phyloP scores from a whole-genome alignment of 148 eudicot genomes.

The Cornus kousa region DNA sequence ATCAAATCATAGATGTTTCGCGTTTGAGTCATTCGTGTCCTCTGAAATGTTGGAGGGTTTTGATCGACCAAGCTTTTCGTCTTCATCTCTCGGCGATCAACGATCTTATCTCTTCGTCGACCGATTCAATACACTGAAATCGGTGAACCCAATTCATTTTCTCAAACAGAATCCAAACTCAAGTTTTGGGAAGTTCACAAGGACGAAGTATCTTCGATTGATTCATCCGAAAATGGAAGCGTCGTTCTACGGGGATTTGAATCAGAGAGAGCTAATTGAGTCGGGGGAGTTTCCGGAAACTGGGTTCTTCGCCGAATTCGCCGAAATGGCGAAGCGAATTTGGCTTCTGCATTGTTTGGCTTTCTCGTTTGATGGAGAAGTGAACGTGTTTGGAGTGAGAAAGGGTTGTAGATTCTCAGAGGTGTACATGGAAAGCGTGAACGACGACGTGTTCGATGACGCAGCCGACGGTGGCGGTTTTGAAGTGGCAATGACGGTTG shows the following conservation, averaged over 20 bases:
- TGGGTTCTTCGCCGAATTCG: conserved; percentile 57
- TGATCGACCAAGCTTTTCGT: conserved; percentile 32
- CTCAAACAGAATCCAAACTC: conserved; percentile 41
- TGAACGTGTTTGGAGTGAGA: conserved; percentile 60
- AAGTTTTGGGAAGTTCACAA: conserved; percentile 51
- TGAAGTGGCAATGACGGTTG: conserved; percentile 65
- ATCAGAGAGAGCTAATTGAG: conserved; percentile 62
- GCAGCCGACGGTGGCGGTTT: conserved; percentile 31
- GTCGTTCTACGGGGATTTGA: conserved; percentile 74
- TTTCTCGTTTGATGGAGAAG: conserved; percentile 51
- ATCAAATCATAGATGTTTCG: conserved; percentile 46
- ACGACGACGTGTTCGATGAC: conserved; percentile 24
- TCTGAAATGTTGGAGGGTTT: conserved; percentile 73
- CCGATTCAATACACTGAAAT: conserved; percentile 44
- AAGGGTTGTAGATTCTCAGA: conserved; percentile 65
- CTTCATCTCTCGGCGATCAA: background rate
- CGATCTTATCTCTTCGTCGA: conserved; percentile 27
- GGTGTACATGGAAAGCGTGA: conserved; percentile 79
- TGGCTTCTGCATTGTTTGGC: conserved; percentile 83
- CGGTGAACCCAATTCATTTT: conserved; percentile 32
- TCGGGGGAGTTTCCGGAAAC: conserved; percentile 65
- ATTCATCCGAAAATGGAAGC: conserved; percentile 94
- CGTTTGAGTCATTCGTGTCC: conserved; percentile 65
- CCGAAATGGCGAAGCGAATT: conserved; percentile 71
- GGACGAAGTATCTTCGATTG: conserved; percentile 59